Evolutionary conservation across 768 basidiomycete genomes (phyloP).

Genomic region (Ramaria sp.): DNA sequence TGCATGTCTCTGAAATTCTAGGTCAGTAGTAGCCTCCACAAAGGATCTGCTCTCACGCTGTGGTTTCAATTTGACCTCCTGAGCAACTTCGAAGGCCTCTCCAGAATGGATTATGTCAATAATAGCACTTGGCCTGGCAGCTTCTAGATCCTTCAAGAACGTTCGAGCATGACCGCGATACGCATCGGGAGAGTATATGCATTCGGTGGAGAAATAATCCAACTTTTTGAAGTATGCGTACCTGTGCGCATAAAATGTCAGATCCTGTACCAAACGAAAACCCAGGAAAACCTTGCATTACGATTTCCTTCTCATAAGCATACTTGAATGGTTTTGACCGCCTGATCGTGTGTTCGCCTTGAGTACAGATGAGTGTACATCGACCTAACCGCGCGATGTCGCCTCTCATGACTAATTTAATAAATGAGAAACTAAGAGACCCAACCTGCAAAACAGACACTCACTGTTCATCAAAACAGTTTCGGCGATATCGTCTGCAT

Average conservation of each 20-base stretch:
- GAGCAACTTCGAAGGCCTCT: slow-evolving; percentile 79
- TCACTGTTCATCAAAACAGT: slow-evolving; percentile 97
- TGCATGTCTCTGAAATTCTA: slow-evolving; percentile 62
- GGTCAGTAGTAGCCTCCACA: neutral
- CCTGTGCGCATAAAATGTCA: slow-evolving; percentile 31
- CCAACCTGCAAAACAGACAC: slow-evolving; percentile 21
- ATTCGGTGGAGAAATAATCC: slow-evolving; percentile 98
- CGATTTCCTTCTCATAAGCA: slow-evolving; percentile 98
- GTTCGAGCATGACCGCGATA: slow-evolving; percentile 93
- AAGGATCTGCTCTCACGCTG: slow-evolving; percentile 51
- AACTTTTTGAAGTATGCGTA: slow-evolving; percentile 99
- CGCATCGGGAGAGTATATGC: slow-evolving; percentile 97
- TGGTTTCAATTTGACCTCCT: slow-evolving; percentile 77
- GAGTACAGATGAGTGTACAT: slow-evolving; percentile 90
- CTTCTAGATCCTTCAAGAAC: slow-evolving; percentile 93
- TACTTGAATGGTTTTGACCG: slow-evolving; percentile 99
- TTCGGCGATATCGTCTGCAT: slow-evolving; percentile 98
- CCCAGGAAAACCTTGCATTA: slow-evolving; percentile 56
- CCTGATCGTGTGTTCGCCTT: slow-evolving; percentile 93
- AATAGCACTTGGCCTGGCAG: slow-evolving; percentile 86
- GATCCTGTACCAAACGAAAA: neutral
- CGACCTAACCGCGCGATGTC: slow-evolving; percentile 91
- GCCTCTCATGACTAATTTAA: slow-evolving; percentile 81
- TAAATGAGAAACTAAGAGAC: neutral
- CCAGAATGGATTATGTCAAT: slow-evolving; percentile 98